Percentiles rank a stretch among this genome's conserved stretches.
phyloP scores from a whole-genome alignment of 306 rosid genomes.

The Quercus gilva region DNA sequence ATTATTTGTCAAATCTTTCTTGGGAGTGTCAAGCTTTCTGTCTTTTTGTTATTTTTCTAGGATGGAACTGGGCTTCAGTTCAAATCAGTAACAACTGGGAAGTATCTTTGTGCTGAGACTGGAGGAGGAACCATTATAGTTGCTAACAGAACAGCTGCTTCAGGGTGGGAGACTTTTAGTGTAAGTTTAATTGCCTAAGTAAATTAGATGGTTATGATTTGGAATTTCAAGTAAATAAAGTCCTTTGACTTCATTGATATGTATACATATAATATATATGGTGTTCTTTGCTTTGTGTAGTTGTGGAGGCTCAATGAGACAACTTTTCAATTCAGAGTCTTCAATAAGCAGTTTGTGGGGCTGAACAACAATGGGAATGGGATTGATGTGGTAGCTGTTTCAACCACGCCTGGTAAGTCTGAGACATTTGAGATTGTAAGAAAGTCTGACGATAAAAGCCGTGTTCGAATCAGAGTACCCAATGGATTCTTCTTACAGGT shows the following conservation, averaged over 20 bases:
- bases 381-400: slow-evolving; percentile 42
- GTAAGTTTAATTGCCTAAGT: slow-evolving; percentile 17
- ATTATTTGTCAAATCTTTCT: background rate
- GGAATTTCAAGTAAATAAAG: background rate
- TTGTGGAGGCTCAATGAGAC: slow-evolving; percentile 67
- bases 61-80: slow-evolving; percentile 71
- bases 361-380: slow-evolving; percentile 29
- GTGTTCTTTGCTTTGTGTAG: slow-evolving; percentile 22
- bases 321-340: slow-evolving; percentile 57
- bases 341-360: slow-evolving; percentile 61
- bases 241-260: no score
- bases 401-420: slow-evolving; percentile 29
- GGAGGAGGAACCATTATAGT: slow-evolving; percentile 77
- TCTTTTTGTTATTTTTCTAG: slow-evolving; percentile 17
- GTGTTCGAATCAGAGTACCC: slow-evolving; percentile 57
- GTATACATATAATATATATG: background rate
- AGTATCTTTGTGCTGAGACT: slow-evolving; percentile 53
- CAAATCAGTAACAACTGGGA: slow-evolving; percentile 54
- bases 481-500: slow-evolving; percentile 74
- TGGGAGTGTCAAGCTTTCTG: background rate
- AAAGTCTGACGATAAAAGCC: slow-evolving; percentile 32
- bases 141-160: slow-evolving; percentile 62
- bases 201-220: background rate
- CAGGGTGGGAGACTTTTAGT: slow-evolving; percentile 70
- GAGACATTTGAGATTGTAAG: slow-evolving; percentile 44